A percentile compares a stretch with the other conserved stretches of the same genome.
These are phyloP conservation scores for Karstenula rhodostoma DNA, from an alignment of 2,329 filamentous ascomycete species.

Conservation along the genomic window DNA sequence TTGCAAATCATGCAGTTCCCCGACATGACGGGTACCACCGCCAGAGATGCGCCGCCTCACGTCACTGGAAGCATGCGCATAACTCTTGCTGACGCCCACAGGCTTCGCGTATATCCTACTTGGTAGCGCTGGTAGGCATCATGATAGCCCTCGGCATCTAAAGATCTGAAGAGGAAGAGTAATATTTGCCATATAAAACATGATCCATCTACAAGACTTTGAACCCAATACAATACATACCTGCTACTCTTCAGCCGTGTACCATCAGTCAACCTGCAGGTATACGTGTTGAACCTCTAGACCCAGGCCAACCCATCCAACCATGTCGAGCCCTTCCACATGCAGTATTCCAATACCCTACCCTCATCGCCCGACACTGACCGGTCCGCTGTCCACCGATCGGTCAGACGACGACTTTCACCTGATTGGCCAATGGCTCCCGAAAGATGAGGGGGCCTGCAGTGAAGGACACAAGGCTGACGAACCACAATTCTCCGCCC, in stretches of 20 bases:
- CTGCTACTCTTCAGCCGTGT: no score
- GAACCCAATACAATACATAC: no score
- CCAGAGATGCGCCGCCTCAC: not conserved
- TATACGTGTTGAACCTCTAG: no score
- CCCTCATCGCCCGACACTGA: not conserved
- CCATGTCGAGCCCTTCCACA: not conserved
- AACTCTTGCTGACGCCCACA: not conserved
- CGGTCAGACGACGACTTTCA: conserved; percentile 1
- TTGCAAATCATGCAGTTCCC: not conserved
- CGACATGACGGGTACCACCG: not conserved
- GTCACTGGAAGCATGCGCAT: not conserved
- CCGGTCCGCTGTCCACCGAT: not conserved
- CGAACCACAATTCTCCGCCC: conserved; percentile 26
- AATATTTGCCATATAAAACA: no score
- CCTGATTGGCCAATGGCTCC: conserved; percentile 5
- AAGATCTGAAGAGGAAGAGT: no score
- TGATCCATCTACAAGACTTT: no score
- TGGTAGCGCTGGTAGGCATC: no score
- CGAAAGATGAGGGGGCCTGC: not conserved
- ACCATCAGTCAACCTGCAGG: no score
- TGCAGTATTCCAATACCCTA: conserved; percentile 1
- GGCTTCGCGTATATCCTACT: no score
- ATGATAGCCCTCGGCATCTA: no score
- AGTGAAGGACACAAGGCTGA: conserved; percentile 14
- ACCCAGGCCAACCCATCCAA: not conserved